Evolutionary conservation across 2,329 filamentous ascomycete species (phyloP).

Genomic region (Cercospora sp.): DNA sequence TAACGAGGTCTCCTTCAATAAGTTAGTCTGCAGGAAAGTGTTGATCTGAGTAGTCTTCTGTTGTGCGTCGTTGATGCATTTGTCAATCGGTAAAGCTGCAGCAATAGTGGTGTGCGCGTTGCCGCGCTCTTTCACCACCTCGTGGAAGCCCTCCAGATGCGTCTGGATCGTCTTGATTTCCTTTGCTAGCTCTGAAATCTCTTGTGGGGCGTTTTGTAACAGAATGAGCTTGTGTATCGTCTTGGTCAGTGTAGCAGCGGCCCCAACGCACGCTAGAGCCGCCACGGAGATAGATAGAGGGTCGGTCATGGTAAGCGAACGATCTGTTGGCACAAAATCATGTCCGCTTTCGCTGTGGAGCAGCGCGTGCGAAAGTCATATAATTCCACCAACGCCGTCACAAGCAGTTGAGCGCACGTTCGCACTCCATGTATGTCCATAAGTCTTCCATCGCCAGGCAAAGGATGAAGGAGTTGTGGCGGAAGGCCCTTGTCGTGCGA

Average conservation of each 20-base stretch:
- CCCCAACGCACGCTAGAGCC: neutral
- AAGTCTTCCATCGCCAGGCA: neutral
- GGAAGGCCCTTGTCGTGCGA: neutral
- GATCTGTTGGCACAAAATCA: neutral
- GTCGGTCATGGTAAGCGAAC: neutral
- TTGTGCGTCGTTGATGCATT: neutral
- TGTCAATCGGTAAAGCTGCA: neutral
- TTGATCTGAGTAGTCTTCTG: neutral
- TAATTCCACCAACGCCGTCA: neutral
- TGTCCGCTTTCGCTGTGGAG: neutral
- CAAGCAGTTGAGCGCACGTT: neutral
- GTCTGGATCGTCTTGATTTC: neutral
- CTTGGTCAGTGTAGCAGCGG: neutral
- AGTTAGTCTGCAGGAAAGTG: neutral
- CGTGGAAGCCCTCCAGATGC: neutral
- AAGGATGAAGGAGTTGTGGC: neutral
- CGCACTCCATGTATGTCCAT: neutral
- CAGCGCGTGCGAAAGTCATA: neutral
- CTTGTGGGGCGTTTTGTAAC: neutral
- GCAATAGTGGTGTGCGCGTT: neutral
- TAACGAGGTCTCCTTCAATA: neutral
- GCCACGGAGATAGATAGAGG: neutral
- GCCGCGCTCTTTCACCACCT: neutral
- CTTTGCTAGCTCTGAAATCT: neutral
- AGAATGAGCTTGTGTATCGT: neutral